Percentiles rank a stretch among this genome's conserved stretches.
phyloP scores from a whole-genome alignment of 2,329 filamentous ascomycete genomes.

The Didymella pomorum region DNA sequence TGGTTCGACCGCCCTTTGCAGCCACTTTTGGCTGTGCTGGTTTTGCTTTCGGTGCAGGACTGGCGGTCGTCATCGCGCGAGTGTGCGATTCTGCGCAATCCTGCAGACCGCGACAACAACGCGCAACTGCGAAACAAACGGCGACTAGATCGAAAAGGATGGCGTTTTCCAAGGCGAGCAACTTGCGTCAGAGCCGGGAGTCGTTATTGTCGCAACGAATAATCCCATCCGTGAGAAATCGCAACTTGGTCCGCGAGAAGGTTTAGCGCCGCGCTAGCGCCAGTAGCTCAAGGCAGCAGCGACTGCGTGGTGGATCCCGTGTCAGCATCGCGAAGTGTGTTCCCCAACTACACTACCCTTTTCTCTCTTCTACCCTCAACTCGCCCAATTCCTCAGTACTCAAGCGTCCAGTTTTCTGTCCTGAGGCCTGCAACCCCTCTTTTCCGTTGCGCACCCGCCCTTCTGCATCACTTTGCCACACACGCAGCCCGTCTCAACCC shows the following conservation, averaged over 20 bases:
- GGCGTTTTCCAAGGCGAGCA: constrained; percentile 20
- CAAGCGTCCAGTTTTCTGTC: constrained; percentile 29
- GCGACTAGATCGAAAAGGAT: constrained; percentile 20
- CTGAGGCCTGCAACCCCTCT: constrained; percentile 41
- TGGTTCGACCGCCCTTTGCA: constrained; percentile 26
- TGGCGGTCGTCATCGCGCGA: constrained; percentile 17
- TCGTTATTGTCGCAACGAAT: constrained; percentile 36
- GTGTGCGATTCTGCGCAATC: constrained; percentile 3
- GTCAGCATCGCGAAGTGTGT: constrained; percentile 18
- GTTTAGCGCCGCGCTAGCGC: constrained; percentile 26
- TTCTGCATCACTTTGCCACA: constrained; percentile 36
- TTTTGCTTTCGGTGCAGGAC: constrained; percentile 14
- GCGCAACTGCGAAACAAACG: constrained; percentile 21
- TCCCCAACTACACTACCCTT: constrained; percentile 20
- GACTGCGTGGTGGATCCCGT: constrained; percentile 5
- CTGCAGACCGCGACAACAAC: constrained; percentile 13
- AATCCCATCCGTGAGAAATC: constrained; percentile 20
- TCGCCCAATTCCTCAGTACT: constrained; percentile 30
- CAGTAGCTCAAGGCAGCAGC: constrained; percentile 3
- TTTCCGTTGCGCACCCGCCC: constrained; percentile 32
- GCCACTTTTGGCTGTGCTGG: constrained; percentile 17
- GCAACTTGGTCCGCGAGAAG: constrained; percentile 30
- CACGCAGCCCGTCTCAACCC: constrained; percentile 41
- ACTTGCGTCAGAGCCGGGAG: constrained; percentile 27
- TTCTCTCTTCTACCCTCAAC: constrained; percentile 31